A percentile compares a stretch with the other conserved stretches of the same genome.
phyloP scores from a whole-genome alignment of 1,139 yeast genomes.

The Hansenula sp. region DNA sequence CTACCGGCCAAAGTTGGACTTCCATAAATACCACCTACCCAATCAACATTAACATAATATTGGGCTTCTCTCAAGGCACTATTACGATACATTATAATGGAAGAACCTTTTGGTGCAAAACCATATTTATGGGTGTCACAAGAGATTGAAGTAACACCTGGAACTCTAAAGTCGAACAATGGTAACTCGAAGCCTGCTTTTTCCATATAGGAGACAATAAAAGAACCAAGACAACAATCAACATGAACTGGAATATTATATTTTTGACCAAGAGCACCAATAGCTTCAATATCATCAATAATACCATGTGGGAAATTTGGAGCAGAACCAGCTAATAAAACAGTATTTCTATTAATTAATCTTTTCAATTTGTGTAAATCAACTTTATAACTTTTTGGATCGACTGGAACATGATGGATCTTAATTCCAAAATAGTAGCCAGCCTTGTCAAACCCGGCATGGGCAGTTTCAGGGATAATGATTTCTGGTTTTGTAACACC shows the following conservation, averaged over 20 bases:
- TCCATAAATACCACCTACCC: conserved; percentile 96
- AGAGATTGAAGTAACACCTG: conserved; percentile 96
- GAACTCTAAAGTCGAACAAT: conserved; percentile 77
- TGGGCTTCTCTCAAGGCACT: conserved; percentile 69
- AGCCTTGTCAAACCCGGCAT: conserved; percentile 96
- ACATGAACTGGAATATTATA: conserved; percentile 82
- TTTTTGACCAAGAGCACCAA: conserved; percentile 62
- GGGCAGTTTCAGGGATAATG: conserved; percentile 84
- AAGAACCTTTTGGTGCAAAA: conserved; percentile 96
- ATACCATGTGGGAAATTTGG: conserved; percentile 98
- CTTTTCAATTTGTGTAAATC: conserved; percentile 58
- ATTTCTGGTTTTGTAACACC: conserved; percentile 80
- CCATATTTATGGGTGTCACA: conserved; percentile 99
- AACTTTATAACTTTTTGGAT: conserved; percentile 65
- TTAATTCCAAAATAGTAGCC: conserved; percentile 87
- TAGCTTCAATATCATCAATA: conserved; percentile 77
- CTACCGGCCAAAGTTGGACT: conserved; percentile 97
- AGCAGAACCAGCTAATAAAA: conserved; percentile 85
- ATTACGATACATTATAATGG: conserved; percentile 83
- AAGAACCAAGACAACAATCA: conserved; percentile 94
- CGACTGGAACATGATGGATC: conserved; percentile 75
- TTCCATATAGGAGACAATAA: conserved; percentile 77
- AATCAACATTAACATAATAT: conserved; percentile 76
- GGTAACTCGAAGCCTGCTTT: conserved; percentile 62
- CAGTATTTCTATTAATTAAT: conserved; percentile 74